Conservation (phyloP, 257 asterid species). For the Solanum megistacrolobum region DNA sequence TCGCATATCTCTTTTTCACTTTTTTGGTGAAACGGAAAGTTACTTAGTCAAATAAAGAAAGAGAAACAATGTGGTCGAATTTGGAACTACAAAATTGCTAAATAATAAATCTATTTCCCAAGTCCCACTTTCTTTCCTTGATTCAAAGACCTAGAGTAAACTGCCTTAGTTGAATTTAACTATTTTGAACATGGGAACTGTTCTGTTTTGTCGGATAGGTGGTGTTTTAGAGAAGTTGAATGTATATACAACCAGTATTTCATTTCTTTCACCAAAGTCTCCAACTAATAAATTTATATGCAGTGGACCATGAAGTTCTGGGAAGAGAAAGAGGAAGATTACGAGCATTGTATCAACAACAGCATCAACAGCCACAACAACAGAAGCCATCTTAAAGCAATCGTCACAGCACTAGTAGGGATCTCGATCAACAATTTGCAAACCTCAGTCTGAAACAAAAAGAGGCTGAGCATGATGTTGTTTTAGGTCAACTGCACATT, state of each 20-base stretch:
- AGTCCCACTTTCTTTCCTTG: too few relatives aligned
- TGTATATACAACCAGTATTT: not conserved
- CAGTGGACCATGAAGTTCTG: slow-evolving; percentile 91
- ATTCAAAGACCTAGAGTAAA: too few relatives aligned
- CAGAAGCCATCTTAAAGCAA: slow-evolving; percentile 36
- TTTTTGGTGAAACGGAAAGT: too few relatives aligned
- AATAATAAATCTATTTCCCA: too few relatives aligned
- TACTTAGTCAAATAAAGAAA: too few relatives aligned
- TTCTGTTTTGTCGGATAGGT: too few relatives aligned
- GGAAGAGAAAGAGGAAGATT: slow-evolving; percentile 81
- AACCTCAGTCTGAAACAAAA: slow-evolving; percentile 65
- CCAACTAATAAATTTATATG: slow-evolving; percentile 9
- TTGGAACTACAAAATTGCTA: too few relatives aligned
- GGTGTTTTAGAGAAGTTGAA: not conserved
- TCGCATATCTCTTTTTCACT: too few relatives aligned
- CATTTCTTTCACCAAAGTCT: not conserved
- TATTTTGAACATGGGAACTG: too few relatives aligned
- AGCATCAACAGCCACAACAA: slow-evolving; percentile 10
- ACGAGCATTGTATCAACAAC: slow-evolving; percentile 50
- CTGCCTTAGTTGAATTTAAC: too few relatives aligned
- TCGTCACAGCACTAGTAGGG: slow-evolving; percentile 59
- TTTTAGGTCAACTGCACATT: slow-evolving; percentile 52
- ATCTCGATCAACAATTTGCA: slow-evolving; percentile 60
- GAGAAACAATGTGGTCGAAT: too few relatives aligned
- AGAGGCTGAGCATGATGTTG: slow-evolving; percentile 40